These are phyloP conservation scores for Leccinellum luteum DNA, from an alignment of 768 basidiomycete genomes.

Conservation along the genomic window DNA sequence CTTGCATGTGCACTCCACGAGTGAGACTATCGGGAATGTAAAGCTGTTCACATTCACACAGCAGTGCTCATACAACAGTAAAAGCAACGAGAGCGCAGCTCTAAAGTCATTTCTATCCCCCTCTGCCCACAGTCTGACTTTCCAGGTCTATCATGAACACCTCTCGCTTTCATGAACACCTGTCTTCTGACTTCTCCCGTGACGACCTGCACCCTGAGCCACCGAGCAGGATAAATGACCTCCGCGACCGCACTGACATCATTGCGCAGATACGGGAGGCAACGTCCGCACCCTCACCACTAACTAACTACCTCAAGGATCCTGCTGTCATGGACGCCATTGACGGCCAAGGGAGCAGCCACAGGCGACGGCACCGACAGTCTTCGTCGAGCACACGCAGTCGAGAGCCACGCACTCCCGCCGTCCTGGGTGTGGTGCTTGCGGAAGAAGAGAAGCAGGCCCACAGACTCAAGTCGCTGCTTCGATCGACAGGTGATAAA, in stretches of 20 bases:
- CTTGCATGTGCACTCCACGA: not conserved
- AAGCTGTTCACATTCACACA: not conserved
- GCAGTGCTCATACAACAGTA: slow-evolving; percentile 10
- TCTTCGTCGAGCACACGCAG: slow-evolving; percentile 40
- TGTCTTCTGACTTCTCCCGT: slow-evolving; percentile 16
- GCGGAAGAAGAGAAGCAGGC: slow-evolving; percentile 57
- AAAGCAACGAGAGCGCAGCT: slow-evolving; percentile 9
- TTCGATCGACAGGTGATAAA: slow-evolving; percentile 49
- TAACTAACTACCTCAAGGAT: slow-evolving; percentile 44
- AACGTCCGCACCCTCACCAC: slow-evolving; percentile 43
- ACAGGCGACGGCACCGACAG: slow-evolving; percentile 27
- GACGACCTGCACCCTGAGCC: slow-evolving; percentile 16
- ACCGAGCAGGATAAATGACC: not conserved
- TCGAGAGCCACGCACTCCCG: slow-evolving; percentile 37
- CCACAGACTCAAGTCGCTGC: slow-evolving; percentile 51
- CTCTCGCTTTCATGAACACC: slow-evolving; percentile 32
- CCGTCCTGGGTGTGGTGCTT: slow-evolving; percentile 43
- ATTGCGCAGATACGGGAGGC: slow-evolving; percentile 43
- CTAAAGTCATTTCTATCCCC: slow-evolving; percentile 1
- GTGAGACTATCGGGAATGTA: too few relatives aligned
- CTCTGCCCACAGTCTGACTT: too few relatives aligned
- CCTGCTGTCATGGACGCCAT: slow-evolving; percentile 38
- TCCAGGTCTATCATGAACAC: too few relatives aligned
- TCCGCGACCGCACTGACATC: slow-evolving; percentile 31
- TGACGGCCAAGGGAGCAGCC: slow-evolving; percentile 30